Evolutionary conservation across 495 filamentous ascomycete species (phyloP).

Genomic region (Podospora sp.): DNA sequence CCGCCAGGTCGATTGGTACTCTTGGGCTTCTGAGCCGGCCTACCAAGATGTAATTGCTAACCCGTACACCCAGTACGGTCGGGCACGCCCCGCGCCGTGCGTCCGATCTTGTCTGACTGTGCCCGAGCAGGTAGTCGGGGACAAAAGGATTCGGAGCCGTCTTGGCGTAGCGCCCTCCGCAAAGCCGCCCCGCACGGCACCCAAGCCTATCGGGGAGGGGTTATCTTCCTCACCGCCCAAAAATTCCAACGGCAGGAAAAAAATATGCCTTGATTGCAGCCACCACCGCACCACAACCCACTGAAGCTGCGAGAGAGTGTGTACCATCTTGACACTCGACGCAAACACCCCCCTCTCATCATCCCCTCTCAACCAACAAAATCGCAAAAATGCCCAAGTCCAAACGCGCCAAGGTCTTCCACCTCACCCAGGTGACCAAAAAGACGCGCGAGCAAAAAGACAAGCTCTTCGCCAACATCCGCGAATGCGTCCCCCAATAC

Average conservation of each 20-base stretch:
- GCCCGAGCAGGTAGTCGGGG: neutral
- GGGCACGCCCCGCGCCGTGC: no score
- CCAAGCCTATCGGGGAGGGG: slow-evolving; percentile 18
- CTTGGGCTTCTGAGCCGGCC: no score
- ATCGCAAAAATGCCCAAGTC: slow-evolving; percentile 83
- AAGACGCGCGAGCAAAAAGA: slow-evolving; percentile 87
- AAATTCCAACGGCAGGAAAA: slow-evolving; percentile 32
- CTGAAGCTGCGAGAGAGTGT: neutral
- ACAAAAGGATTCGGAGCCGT: neutral
- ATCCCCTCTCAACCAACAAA: neutral
- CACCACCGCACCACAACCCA: neutral
- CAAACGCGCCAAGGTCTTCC: slow-evolving; percentile 85
- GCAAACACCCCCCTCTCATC: neutral
- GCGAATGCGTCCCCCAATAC: slow-evolving; percentile 81
- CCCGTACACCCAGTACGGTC: no score
- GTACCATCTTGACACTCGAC: neutral
- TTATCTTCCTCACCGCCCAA: slow-evolving; percentile 26
- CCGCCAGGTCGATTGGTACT: no score
- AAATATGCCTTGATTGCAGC: slow-evolving; percentile 1
- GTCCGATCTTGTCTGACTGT: neutral
- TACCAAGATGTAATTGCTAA: no score
- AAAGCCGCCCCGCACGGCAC: slow-evolving; percentile 2
- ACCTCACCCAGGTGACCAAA: slow-evolving; percentile 87
- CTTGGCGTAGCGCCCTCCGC: slow-evolving; percentile 1
- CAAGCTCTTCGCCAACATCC: slow-evolving; percentile 83